These are phyloP conservation scores for Penicillium odoratum DNA, from an alignment of 495 filamentous ascomycete species.

Conservation along the genomic window DNA sequence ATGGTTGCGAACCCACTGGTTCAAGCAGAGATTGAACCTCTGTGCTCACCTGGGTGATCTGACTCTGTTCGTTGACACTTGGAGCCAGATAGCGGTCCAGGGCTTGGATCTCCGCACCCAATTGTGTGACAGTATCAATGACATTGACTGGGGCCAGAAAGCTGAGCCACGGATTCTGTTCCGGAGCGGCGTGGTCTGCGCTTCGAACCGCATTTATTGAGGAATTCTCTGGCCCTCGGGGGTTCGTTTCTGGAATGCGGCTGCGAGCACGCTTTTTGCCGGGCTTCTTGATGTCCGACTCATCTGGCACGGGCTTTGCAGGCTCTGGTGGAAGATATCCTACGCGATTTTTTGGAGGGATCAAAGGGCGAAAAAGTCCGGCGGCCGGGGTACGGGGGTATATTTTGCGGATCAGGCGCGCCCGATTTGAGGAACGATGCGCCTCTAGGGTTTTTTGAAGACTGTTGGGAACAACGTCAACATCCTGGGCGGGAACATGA, in stretches of 20 bases:
- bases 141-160: slow-evolving; percentile 9
- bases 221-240: slow-evolving; percentile 1
- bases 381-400: slow-evolving; percentile 12
- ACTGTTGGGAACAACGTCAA: slow-evolving; percentile 36
- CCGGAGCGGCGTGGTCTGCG: slow-evolving; percentile 1
- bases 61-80: slow-evolving; percentile 32
- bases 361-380: slow-evolving; percentile 25
- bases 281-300: slow-evolving; percentile 2
- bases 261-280: slow-evolving; percentile 13
- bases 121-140: slow-evolving; percentile 21
- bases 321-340: slow-evolving; percentile 18
- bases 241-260: slow-evolving; percentile 1
- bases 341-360: slow-evolving; percentile 23
- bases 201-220: slow-evolving; percentile 18
- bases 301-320: slow-evolving; percentile 1
- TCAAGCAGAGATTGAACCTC: slow-evolving; percentile 27
- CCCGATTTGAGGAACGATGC: slow-evolving; percentile 50
- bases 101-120: slow-evolving; percentile 50
- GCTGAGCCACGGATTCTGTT: slow-evolving; percentile 37
- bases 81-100: slow-evolving; percentile 45
- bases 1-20: slow-evolving; percentile 22
- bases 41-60: slow-evolving; percentile 26
- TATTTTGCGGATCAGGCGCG: slow-evolving; percentile 42
- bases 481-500: slow-evolving; percentile 13
- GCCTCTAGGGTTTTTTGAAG: slow-evolving; percentile 51